phyloP scores from a whole-genome alignment of 805 yeast species.

The Yarrowia keelungensis region DNA sequence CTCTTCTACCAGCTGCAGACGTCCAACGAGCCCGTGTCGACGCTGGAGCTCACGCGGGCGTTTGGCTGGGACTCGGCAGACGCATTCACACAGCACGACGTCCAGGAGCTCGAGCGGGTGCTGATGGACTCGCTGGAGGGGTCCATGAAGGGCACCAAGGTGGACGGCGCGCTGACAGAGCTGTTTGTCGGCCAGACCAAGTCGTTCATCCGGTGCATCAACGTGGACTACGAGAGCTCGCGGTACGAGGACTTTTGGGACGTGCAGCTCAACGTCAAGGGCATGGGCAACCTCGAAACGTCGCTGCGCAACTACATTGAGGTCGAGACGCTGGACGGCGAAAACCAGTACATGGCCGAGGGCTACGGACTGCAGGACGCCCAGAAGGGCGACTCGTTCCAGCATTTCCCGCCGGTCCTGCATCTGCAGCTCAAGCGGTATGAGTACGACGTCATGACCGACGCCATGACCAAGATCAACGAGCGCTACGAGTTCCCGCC shows the following conservation, averaged over 20 bases:
- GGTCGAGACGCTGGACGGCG: constrained; percentile 89
- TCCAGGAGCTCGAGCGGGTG: constrained; percentile 93
- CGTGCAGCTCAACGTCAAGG: constrained; percentile 91
- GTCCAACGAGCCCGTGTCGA: constrained; percentile 78
- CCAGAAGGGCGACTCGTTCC: constrained; percentile 92
- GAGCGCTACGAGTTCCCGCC: constrained; percentile 92
- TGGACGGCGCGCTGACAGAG: constrained; percentile 75
- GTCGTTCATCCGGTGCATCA: constrained; percentile 87
- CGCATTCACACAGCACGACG: constrained; percentile 97
- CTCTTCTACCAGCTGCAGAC: constrained; percentile 81
- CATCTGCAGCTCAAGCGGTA: constrained; percentile 93
- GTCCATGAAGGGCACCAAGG: constrained; percentile 87
- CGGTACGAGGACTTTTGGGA: constrained; percentile 98
- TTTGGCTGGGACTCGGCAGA: constrained; percentile 98
- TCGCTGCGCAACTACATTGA: constrained; percentile 88
- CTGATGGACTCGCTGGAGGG: constrained; percentile 92
- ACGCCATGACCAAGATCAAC: constrained; percentile 86
- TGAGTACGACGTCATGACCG: constrained; percentile 90
- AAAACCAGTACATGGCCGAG: constrained; percentile 93
- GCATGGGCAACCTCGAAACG: constrained; percentile 70
- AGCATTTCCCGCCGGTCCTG: constrained; percentile 87
- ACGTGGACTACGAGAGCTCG: constrained; percentile 91
- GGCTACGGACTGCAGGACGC: constrained; percentile 94
- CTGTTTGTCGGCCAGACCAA: constrained; percentile 97
- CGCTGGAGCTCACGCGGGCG: constrained; percentile 83